phyloP scores from a whole-genome alignment of 768 basidiomycete genomes.

The Leccinum imitatum region DNA sequence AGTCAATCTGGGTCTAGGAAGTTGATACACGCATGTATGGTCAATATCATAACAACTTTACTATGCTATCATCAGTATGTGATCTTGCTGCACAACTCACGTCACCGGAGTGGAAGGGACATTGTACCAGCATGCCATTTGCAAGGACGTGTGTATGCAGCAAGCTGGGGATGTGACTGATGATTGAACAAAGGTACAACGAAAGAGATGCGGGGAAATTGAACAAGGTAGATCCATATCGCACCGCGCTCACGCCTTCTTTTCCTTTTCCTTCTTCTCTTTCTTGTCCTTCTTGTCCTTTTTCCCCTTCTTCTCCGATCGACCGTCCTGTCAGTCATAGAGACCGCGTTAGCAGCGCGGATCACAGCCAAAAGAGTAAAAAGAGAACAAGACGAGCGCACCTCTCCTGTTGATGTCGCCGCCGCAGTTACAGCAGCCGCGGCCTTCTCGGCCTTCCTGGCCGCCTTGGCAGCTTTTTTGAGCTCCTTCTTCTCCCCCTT shows the following conservation, averaged over 20 bases:
- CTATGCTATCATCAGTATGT: too few relatives aligned
- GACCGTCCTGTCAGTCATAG: conserved; percentile 27
- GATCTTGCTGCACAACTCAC: too few relatives aligned
- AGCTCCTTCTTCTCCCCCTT: conserved; percentile 87
- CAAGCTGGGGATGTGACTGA: not conserved
- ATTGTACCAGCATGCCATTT: not conserved
- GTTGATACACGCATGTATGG: too few relatives aligned
- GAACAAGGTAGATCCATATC: conserved; percentile 1
- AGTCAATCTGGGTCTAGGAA: too few relatives aligned
- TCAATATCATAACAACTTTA: too few relatives aligned
- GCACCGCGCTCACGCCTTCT: conserved; percentile 38
- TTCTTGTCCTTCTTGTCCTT: conserved; percentile 39
- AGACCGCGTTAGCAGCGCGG: not conserved
- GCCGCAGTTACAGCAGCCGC: conserved; percentile 14
- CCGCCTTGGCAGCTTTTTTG: conserved; percentile 74
- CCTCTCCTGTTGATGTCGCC: conserved; percentile 32
- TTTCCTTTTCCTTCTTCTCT: conserved; percentile 47
- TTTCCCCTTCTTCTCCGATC: conserved; percentile 34
- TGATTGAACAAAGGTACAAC: conserved; percentile 1
- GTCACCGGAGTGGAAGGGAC: too few relatives aligned
- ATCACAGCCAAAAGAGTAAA: not conserved
- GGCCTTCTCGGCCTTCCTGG: conserved; percentile 48
- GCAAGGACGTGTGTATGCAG: not conserved
- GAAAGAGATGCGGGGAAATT: not conserved
- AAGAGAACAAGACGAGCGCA: conserved; percentile 27